Conservation (phyloP, 2,329 filamentous ascomycete species). For the Coniochaeta ligniaria region DNA sequence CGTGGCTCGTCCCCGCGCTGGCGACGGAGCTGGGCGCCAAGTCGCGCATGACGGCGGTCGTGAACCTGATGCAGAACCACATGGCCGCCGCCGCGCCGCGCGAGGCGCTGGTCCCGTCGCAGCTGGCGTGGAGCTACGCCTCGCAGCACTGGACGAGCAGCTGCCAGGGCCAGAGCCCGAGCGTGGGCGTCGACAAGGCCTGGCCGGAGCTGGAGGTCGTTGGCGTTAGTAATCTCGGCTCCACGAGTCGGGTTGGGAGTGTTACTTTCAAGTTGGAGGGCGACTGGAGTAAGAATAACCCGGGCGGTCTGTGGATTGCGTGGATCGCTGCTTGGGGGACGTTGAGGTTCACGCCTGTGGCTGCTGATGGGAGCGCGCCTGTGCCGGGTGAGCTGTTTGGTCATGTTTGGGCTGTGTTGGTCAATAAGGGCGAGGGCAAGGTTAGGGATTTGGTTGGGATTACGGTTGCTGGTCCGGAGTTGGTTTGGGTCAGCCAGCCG, state of each 20-base stretch:
- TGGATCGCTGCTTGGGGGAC: conserved; percentile 29
- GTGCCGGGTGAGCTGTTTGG: conserved; percentile 25
- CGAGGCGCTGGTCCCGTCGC: conserved; percentile 22
- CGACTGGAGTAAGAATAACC: conserved; percentile 4
- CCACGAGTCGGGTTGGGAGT: conserved; percentile 7
- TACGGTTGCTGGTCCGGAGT: conserved; percentile 25
- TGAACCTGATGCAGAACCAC: conserved; percentile 31
- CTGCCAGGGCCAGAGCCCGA: background rate
- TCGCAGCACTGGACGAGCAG: conserved; percentile 14
- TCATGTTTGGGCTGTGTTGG: conserved; percentile 26
- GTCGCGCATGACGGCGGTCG: conserved; percentile 23
- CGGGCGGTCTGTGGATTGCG: conserved; percentile 20
- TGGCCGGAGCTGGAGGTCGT: conserved; percentile 17
- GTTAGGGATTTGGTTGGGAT: conserved; percentile 12
- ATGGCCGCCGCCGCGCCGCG: conserved; percentile 22
- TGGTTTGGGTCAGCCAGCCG: conserved; percentile 22
- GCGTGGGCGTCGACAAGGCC: conserved; percentile 14
- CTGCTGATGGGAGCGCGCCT: conserved; percentile 11
- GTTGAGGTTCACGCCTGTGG: conserved; percentile 20
- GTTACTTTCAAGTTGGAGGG: conserved; percentile 16
- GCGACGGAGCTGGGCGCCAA: conserved; percentile 25
- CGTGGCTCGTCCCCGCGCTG: conserved; percentile 24
- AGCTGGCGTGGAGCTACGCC: conserved; percentile 24
- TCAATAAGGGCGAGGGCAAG: conserved; percentile 15
- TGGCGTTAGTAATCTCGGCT: conserved; percentile 9